Base-by-base conservation (phyloP, 164 flowering plant genomes). In the Saururus chinensis region DNA sequence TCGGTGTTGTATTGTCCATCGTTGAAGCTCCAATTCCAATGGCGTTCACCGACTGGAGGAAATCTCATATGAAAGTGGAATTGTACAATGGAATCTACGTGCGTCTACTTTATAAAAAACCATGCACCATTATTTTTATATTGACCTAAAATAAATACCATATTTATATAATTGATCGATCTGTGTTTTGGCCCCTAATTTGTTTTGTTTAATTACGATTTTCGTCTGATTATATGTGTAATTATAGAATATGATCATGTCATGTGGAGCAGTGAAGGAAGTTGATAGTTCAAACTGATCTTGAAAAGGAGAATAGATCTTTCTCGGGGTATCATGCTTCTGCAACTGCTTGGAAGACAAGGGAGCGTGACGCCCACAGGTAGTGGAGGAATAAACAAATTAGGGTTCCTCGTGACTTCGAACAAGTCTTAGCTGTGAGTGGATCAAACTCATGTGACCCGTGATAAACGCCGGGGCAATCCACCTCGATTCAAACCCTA, bases 361-460 rank as follows among this genome's bases (percentile, higher is more conserved):
- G 40, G 60, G 37, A 19, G 26, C 42, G 56, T 54, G 61, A 40
- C 30, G 23, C 72, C 48, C 65, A 61, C 65, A 25, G 66, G 62
- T 40, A 60, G 4, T 60, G 69, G 42, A 19, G 6, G 61, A 56
- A 22, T 57, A 61, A 60, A 65, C n/a, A 70, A 70, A 70, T 65
- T 61, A 57, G 65, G 51, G 48, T 21, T 57, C 68, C 68, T 65
- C 66, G 59, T 65, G 66, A 57, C 20, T 57, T 51, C 4, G 16
- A 24, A 64, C 60, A 53, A 37, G 64, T 65, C 68, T 66, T 26
- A 19, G 65, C 65, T 70, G 73, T 60, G 62, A 65, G 55, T 61
- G 55, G 63, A 69, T 48, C 42, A 49, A 61, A 23, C 59, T 70
- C 73, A 70, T 65, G 73, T 65, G 73, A n/a, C 41, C 73, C 68